Evolutionary conservation across 2,329 filamentous ascomycete genomes (phyloP), one percentile per base, ranked within the genome.

Genomic region (Hymenoscyphus fraxineus): DNA sequence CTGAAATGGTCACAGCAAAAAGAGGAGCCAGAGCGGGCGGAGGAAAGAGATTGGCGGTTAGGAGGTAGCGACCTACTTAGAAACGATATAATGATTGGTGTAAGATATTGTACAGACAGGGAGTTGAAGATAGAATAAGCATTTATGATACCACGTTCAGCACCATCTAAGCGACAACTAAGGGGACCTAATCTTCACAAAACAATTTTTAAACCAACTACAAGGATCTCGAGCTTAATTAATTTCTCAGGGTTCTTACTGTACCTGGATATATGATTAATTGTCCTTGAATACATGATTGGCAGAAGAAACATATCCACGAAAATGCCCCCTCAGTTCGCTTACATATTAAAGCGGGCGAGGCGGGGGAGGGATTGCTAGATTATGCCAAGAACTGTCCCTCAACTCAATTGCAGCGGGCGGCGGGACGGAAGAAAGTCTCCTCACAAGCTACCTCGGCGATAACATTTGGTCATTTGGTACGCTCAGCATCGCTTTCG

Each of bases 31-130:
- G 31, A 61, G 62, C 38, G 35, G 13, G 35, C 15, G 61, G 57
- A 51, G 66, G 61, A 22, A 74, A 71, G 66, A 73, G 58, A 59
- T 62, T 74, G 10, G 64, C 63, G 47, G 68, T 74, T 6, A 73
- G 66, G 61, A 64, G 73, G 63, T 70, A 63, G 60, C 22, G 57
- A 47, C 55, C 41, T 59, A 57, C 22, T 39, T 22, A 38, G 19
- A 40, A 44, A 62, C 15, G 60, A 63, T 59, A 3, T 63, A 65
- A 61, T 44, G 39, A 62, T 16, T 15, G 64, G 54, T 71, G 68
- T 69, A 70, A 67, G 63, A 71, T 66, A 68, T 63, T 69, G 68
- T 67, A 67, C 60, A 65, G 63, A 67, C 63, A 60, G 47, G n/a
- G 22, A 51, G 47, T 27, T 27, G 19, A 9, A 54, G 47, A 54